Evolutionary conservation across 306 rosid species (phyloP).

Genomic region (Chamaecrista fasciculata): DNA sequence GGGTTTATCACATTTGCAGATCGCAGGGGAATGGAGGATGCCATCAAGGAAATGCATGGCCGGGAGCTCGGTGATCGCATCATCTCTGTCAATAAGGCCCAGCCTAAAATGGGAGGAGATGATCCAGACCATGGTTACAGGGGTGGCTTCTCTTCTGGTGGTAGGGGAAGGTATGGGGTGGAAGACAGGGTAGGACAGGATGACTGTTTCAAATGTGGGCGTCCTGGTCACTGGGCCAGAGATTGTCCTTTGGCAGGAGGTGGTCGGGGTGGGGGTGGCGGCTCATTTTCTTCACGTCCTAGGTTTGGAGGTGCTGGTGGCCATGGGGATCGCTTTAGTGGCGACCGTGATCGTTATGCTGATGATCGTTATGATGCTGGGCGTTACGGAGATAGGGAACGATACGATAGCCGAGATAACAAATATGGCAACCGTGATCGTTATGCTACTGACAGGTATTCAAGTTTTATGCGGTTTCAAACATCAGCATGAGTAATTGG

Average conservation of each 20-base stretch:
- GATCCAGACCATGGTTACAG: slow-evolving; percentile 72
- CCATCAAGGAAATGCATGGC: slow-evolving; percentile 95
- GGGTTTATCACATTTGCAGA: slow-evolving; percentile 92
- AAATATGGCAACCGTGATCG: slow-evolving; percentile 85
- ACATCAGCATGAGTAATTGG: background rate
- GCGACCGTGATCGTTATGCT: slow-evolving; percentile 63
- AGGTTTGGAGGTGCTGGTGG: slow-evolving; percentile 72
- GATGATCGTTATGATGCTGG: slow-evolving; percentile 89
- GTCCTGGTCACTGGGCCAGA: slow-evolving; percentile 97
- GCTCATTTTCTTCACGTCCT: slow-evolving; percentile 75
- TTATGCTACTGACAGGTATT: slow-evolving; percentile 73
- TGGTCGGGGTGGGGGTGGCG: slow-evolving; percentile 65
- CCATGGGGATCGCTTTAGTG: slow-evolving; percentile 73
- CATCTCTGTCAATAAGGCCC: slow-evolving; percentile 93
- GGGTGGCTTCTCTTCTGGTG: slow-evolving; percentile 81
- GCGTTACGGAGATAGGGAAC: slow-evolving; percentile 80
- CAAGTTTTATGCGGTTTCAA: background rate
- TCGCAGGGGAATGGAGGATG: slow-evolving; percentile 97
- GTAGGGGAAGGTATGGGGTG: slow-evolving; percentile 68
- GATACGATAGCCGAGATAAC: slow-evolving; percentile 72
- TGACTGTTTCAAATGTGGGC: slow-evolving; percentile 96
- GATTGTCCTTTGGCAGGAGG: slow-evolving; percentile 83
- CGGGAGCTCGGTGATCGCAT: slow-evolving; percentile 76
- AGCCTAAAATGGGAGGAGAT: slow-evolving; percentile 83
- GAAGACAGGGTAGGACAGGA: slow-evolving; percentile 83